Percentiles rank a stretch among this genome's conserved stretches.
These are phyloP conservation scores for Hanseniaspora nectarophila DNA, from an alignment of 805 yeast species.

Conservation along the genomic window DNA sequence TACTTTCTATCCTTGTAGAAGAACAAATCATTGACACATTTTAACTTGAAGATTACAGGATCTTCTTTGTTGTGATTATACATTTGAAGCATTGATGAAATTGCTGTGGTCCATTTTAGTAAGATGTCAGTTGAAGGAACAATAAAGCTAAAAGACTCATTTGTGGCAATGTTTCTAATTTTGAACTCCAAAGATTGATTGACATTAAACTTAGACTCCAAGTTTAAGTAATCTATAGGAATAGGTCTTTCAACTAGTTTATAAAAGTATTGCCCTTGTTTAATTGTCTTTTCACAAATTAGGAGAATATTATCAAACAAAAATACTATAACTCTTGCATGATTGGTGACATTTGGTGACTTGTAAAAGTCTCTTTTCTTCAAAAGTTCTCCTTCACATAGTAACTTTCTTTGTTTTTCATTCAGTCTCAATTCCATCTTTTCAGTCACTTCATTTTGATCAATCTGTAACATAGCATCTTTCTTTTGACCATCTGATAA, in stretches of 20 bases:
- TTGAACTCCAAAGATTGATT: slow-evolving; percentile 30
- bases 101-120: slow-evolving; percentile 44
- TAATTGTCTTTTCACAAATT: slow-evolving; percentile 45
- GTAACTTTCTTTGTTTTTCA: slow-evolving; percentile 44
- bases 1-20: slow-evolving; percentile 48
- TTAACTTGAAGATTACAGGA: slow-evolving; percentile 44
- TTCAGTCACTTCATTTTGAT: slow-evolving; percentile 17
- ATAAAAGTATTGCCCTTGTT: slow-evolving; percentile 28
- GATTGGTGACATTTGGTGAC: slow-evolving; percentile 30
- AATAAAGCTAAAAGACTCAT: slow-evolving; percentile 41
- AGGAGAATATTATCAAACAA: slow-evolving; percentile 61
- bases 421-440: slow-evolving; percentile 36
- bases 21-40: slow-evolving; percentile 48
- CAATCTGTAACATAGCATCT: slow-evolving; percentile 2
- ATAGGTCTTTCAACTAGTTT: slow-evolving; percentile 48
- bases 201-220: slow-evolving; percentile 35
- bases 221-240: slow-evolving; percentile 45
- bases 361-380: slow-evolving; percentile 56
- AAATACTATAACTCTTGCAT: slow-evolving; percentile 37
- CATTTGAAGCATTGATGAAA: slow-evolving; percentile 37
- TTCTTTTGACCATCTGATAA: background rate
- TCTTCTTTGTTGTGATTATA: slow-evolving; percentile 31
- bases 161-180: slow-evolving; percentile 47
- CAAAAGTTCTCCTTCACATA: slow-evolving; percentile 46
- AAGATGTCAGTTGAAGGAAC: slow-evolving; percentile 40